Evolutionary conservation across 2,329 filamentous ascomycete species (phyloP), one percentile per base, ranked within the genome.

Genomic region (Biscogniauxia sp.): DNA sequence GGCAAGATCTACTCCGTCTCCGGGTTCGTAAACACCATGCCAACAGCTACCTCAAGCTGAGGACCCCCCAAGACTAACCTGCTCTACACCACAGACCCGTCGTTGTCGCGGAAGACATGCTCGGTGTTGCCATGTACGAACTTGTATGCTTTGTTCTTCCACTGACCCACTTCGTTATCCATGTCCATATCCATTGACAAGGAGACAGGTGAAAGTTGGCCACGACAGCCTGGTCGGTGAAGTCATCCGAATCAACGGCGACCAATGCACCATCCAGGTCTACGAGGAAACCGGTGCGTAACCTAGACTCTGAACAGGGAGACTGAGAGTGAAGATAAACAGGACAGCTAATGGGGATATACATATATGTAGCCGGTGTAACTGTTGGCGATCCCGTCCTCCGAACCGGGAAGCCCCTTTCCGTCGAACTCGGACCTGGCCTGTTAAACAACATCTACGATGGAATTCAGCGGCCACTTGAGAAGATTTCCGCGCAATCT

Each of bases 371-470:
- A 93, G 95, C 94, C 77, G 95, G 95, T 80, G 90, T 99, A 69
- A 96, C 88, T 69, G 93, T 99, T 68, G 95, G 95, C 74, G 95
- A 99, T 75, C 95, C 95, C 55, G 95, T 99, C 68, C 73, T 81
- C 63, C 87, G 94, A 73, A 97, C 94, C 60, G 92, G 93, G 77
- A 97, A 98, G 84, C 95, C 95, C 66, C 83, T 99, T 59, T 97
- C 95, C 61, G 95, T 99, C 78, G 95, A 99, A 79, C 89, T 99
- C 54, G 95, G 95, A 55, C 95, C 95, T 66, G 95, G 95, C 75
- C 83, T 99, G 77, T 92, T 99, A 86, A 94, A 98, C 81, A 97
- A 95, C 69, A 99, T 99, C 78, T 99, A 98, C 84, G 95, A 99
- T 77, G 95, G 95, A 81, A 99, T 99, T 73, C 95, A 99, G 79